Conservation (phyloP, 129 eudicot genomes). For the Arctium lappa region DNA sequence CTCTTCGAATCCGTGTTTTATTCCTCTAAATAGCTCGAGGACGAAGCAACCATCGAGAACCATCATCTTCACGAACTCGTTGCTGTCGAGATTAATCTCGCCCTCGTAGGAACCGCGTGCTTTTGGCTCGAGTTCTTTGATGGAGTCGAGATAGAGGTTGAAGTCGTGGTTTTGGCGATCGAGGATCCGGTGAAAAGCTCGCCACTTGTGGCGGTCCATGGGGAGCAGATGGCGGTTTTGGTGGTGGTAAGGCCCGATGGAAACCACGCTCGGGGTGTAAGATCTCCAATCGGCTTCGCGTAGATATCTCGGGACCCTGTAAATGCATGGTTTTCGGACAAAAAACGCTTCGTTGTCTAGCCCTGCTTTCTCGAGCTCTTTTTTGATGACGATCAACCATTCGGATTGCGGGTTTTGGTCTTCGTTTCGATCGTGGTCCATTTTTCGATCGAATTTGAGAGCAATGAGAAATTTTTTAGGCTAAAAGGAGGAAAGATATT, state of each 20-base stretch:
- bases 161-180: conserved; percentile 39
- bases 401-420: conserved; percentile 32
- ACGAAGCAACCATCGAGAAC: conserved; percentile 62
- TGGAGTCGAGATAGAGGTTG: conserved; percentile 42
- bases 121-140: conserved; percentile 48
- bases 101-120: conserved; percentile 70
- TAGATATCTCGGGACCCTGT: conserved; percentile 58
- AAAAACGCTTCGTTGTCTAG: conserved; percentile 41
- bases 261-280: conserved; percentile 59
- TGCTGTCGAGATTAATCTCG: conserved; percentile 33
- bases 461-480: background rate
- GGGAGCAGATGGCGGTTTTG: conserved; percentile 38
- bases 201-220: conserved; percentile 83
- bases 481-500: background rate
- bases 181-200: conserved; percentile 50
- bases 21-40: conserved; percentile 67
- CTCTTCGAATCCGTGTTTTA: conserved; percentile 36
- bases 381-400: conserved; percentile 49
- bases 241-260: conserved; percentile 73
- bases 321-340: conserved; percentile 55
- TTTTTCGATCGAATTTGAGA: background rate
- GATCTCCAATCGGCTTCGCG: conserved; percentile 59
- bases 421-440: background rate
- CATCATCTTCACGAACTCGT: conserved; percentile 62
- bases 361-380: conserved; percentile 45